These are phyloP conservation scores for Neurospora intermedia DNA, from an alignment of 495 filamentous ascomycete species.

Conservation along the genomic window DNA sequence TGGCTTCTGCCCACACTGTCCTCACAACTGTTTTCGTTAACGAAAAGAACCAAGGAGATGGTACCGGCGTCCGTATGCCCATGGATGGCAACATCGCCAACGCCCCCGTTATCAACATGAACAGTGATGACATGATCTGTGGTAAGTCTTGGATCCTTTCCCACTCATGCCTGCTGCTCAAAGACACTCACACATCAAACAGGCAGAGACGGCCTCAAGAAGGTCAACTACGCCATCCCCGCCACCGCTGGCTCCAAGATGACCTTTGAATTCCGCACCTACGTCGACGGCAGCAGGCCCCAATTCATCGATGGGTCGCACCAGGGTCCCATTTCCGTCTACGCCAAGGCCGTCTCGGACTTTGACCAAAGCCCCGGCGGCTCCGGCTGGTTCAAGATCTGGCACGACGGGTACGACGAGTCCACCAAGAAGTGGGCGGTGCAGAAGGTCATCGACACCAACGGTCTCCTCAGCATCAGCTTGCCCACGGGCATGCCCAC, in stretches of 20 bases:
- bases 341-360: constrained; percentile 53
- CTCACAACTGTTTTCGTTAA: constrained; percentile 58
- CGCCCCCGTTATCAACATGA: constrained; percentile 41
- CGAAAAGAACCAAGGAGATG: constrained; percentile 54
- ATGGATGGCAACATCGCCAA: constrained; percentile 37
- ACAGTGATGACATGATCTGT: constrained; percentile 56
- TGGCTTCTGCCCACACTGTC: constrained; percentile 47
- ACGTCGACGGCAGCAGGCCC: constrained; percentile 44
- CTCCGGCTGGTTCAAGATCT: constrained; percentile 75
- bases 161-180: neutral
- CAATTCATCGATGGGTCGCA: constrained; percentile 50
- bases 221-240: constrained; percentile 49
- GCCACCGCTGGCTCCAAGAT: constrained; percentile 43
- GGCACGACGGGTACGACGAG: constrained; percentile 50
- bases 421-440: constrained; percentile 51
- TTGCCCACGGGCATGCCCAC: constrained; percentile 49
- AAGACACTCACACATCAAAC: neutral
- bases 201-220: constrained; percentile 46
- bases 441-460: constrained; percentile 50
- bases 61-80: constrained; percentile 58
- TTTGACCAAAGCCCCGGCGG: constrained; percentile 37
- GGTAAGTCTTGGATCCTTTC: constrained; percentile 32
- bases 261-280: constrained; percentile 52
- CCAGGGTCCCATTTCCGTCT: constrained; percentile 61
- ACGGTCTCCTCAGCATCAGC: constrained; percentile 49